A percentile compares a stretch with the other conserved stretches of the same genome.
Conservation (phyloP, 192 early-diverging fungal genomes). For the Entomortierella lignicola region DNA sequence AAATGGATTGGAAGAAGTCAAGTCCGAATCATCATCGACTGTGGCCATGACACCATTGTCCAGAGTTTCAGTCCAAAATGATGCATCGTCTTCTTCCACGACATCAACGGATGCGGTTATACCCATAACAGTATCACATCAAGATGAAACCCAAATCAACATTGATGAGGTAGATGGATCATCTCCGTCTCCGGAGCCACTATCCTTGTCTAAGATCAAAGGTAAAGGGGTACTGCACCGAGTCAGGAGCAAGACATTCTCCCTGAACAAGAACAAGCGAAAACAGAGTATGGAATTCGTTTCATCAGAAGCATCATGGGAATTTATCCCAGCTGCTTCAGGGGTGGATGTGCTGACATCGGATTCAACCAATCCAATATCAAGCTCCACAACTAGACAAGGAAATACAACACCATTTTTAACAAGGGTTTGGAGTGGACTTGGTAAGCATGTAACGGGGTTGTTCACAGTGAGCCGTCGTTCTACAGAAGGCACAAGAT, state of each 20-base stretch:
- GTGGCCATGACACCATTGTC: not conserved
- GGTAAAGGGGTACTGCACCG: not conserved
- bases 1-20: not conserved
- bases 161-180: not conserved
- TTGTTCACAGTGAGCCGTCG: not conserved
- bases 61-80: not conserved
- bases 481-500: not conserved
- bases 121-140: not conserved
- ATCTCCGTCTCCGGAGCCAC: not conserved
- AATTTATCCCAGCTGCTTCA: not conserved
- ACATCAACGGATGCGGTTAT: not conserved
- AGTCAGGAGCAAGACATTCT: not conserved
- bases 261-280: not conserved
- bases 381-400: not conserved
- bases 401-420: not conserved
- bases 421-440: not conserved
- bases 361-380: not conserved
- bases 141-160: not conserved
- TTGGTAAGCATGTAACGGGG: conserved; percentile 7
- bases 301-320: not conserved
- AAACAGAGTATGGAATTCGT: not conserved
- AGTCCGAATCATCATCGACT: not conserved
- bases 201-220: not conserved
- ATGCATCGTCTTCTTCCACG: not conserved
- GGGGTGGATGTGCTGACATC: too few relatives aligned